Base-by-base conservation (phyloP, 768 basidiomycete species). In the Panellus pusillus region DNA sequence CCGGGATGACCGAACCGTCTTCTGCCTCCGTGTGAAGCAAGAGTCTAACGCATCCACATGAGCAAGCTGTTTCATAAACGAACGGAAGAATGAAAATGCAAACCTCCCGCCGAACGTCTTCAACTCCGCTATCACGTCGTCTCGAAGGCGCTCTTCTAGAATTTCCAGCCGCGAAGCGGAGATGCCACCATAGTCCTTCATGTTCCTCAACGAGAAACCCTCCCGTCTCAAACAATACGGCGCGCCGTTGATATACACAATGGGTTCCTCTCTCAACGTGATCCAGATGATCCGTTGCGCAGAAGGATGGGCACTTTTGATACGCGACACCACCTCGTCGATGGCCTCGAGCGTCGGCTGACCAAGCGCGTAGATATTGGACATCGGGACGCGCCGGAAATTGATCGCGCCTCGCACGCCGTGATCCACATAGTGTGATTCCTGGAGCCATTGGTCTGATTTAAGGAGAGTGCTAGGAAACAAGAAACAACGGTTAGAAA, bases 111-210 rank as follows among this genome's bases (percentile, higher is more conserved):
- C 91, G 65, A 96, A 96, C 9, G 84, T 72, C 32, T 80, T 75
- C 28, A 98, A 70, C 66, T 99, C 97, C 2, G 87, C 74, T 32
- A 92, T 71, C 9, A 98, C 90, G 70, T 99, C 97, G 47, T 87
- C 84, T 60, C 85, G 85, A 7, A 99, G 79, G 24, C 96, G 79
- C 51, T 95, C 91, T 68, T 99, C 97, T 27, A 98, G 76, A 3
- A 88, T 79, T 68, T 98, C 97, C 43, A 98, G 71, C 12, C 97
- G 82, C 24, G 86, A 84, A 4, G 91, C 83, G 0, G 95, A 96
- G 47, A 99, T 98, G 3, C 97, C 97, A 41, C 93, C 91, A 71
- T 94, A 98, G 69, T 97, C 94, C 78, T 95, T 97, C 86, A 98
- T 93, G 65, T 99, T 98, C 40, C 97, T 78, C 28, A 99, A 70